Conservation (phyloP, 2,329 filamentous ascomycete species). For the Rutstroemia sp. region DNA sequence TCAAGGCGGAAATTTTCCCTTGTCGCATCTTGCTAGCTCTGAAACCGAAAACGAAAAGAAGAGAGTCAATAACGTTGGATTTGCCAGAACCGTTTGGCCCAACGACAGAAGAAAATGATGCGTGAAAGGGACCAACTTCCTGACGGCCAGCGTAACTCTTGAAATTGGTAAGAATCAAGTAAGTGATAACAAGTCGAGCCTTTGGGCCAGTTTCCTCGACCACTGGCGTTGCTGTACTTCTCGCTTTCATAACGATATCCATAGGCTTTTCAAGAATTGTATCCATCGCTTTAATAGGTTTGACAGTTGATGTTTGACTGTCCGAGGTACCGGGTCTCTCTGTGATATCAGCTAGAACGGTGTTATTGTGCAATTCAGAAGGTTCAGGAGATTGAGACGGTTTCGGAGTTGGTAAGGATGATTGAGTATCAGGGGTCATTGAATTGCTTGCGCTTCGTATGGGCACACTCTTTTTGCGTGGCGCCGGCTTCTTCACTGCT, state of each 20-base stretch:
- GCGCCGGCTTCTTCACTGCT: slow-evolving; percentile 47
- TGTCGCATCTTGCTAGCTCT: slow-evolving; percentile 98
- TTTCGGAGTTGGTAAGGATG: slow-evolving; percentile 42
- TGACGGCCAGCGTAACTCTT: slow-evolving; percentile 97
- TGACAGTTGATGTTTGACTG: slow-evolving; percentile 45
- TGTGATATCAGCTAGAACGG: slow-evolving; percentile 70
- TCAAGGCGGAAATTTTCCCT: slow-evolving; percentile 94
- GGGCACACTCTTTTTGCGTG: slow-evolving; percentile 58
- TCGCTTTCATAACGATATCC: slow-evolving; percentile 87
- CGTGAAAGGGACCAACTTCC: slow-evolving; percentile 92
- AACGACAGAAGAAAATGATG: slow-evolving; percentile 95
- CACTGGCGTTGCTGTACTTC: slow-evolving; percentile 58
- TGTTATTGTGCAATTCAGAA: slow-evolving; percentile 40
- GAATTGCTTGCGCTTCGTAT: slow-evolving; percentile 23
- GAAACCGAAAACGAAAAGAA: slow-evolving; percentile 98
- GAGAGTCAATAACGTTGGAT: slow-evolving; percentile 96
- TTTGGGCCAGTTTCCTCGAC: slow-evolving; percentile 73
- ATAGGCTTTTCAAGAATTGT: slow-evolving; percentile 80
- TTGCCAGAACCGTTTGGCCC: slow-evolving; percentile 97
- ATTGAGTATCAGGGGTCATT: slow-evolving; percentile 27
- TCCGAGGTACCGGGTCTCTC: slow-evolving; percentile 45
- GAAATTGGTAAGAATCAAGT: slow-evolving; percentile 91
- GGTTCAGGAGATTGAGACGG: slow-evolving; percentile 50
- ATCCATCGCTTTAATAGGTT: slow-evolving; percentile 68
- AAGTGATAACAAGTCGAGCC: slow-evolving; percentile 84